Conservation (phyloP, 495 filamentous ascomycete species). For the Talaromyces liani region DNA sequence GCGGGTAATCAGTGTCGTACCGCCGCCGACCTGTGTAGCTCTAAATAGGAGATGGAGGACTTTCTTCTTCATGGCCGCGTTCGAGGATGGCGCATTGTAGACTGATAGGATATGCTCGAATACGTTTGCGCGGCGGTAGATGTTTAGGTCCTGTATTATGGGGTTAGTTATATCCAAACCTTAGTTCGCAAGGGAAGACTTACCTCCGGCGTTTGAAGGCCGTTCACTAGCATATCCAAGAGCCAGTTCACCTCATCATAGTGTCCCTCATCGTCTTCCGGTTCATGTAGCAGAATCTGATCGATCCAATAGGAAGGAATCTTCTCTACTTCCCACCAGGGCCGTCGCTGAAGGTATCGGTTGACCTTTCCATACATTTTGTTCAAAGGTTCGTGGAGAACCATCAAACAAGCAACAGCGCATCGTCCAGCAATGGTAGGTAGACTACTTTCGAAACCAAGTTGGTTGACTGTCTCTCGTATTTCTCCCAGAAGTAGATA, state of each 20-base stretch:
- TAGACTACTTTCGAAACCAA: conserved; percentile 50
- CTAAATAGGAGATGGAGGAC: conserved; percentile 68
- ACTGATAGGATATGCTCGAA: conserved; percentile 72
- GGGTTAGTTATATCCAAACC: not conserved
- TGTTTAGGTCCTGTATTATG: conserved; percentile 68
- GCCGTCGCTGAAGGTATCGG: conserved; percentile 67
- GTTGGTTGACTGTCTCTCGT: conserved; percentile 56
- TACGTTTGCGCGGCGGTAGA: conserved; percentile 74
- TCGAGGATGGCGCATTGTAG: conserved; percentile 58
- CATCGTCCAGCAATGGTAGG: conserved; percentile 70
- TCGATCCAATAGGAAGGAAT: conserved; percentile 69
- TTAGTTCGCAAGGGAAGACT: conserved; percentile 8
- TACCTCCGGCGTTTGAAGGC: conserved; percentile 52
- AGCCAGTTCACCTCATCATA: conserved; percentile 77
- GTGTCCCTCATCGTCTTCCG: conserved; percentile 64
- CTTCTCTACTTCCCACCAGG: conserved; percentile 64
- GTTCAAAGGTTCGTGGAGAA: conserved; percentile 71
- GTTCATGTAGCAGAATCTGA: conserved; percentile 60
- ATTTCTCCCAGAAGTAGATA: conserved; percentile 72
- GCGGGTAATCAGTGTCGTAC: conserved; percentile 78
- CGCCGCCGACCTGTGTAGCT: conserved; percentile 65
- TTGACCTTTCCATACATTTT: conserved; percentile 84
- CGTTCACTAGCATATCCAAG: conserved; percentile 64
- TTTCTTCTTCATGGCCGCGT: conserved; percentile 52
- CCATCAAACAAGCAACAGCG: conserved; percentile 56